phyloP scores from a whole-genome alignment of 2,329 filamentous ascomycete species.

The Lasiodiplodia sp. region DNA sequence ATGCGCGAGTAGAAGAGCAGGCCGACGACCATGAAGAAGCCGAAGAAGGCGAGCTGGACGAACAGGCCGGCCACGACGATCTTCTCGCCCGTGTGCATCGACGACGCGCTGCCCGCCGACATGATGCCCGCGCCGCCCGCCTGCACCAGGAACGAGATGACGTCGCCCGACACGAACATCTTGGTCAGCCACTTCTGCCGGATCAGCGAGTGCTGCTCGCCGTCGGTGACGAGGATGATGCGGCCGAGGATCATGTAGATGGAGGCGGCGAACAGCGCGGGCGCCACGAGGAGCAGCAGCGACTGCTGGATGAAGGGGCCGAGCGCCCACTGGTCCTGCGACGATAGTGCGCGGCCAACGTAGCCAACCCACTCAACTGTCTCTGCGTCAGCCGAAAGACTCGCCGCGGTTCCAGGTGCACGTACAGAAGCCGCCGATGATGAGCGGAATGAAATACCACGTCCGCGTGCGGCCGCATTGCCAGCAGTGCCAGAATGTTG shows the following conservation, averaged over 20 bases:
- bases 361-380: slow-evolving; percentile 62
- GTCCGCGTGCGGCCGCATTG: slow-evolving; percentile 12
- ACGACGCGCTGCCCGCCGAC: neutral
- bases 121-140: slow-evolving; percentile 31
- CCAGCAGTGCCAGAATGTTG: slow-evolving; percentile 16
- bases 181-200: slow-evolving; percentile 47
- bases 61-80: slow-evolving; percentile 39
- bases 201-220: slow-evolving; percentile 47
- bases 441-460: slow-evolving; percentile 19
- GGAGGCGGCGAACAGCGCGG: slow-evolving; percentile 55
- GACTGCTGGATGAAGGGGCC: slow-evolving; percentile 53
- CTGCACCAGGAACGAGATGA: slow-evolving; percentile 52
- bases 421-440: slow-evolving; percentile 15
- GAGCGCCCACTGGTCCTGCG: slow-evolving; percentile 43
- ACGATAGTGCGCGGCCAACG: slow-evolving; percentile 52
- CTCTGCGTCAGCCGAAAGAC: neutral
- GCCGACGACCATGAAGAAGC: slow-evolving; percentile 41
- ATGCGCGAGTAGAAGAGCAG: slow-evolving; percentile 39
- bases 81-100: slow-evolving; percentile 6
- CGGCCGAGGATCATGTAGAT: slow-evolving; percentile 55
- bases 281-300: slow-evolving; percentile 54
- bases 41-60: slow-evolving; percentile 44
- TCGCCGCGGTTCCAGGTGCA: neutral
- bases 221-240: slow-evolving; percentile 46
- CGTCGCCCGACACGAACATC: slow-evolving; percentile 53